Base-by-base conservation (phyloP, 352 stramenopile genomes). In the Globisporangium orthogonon region DNA sequence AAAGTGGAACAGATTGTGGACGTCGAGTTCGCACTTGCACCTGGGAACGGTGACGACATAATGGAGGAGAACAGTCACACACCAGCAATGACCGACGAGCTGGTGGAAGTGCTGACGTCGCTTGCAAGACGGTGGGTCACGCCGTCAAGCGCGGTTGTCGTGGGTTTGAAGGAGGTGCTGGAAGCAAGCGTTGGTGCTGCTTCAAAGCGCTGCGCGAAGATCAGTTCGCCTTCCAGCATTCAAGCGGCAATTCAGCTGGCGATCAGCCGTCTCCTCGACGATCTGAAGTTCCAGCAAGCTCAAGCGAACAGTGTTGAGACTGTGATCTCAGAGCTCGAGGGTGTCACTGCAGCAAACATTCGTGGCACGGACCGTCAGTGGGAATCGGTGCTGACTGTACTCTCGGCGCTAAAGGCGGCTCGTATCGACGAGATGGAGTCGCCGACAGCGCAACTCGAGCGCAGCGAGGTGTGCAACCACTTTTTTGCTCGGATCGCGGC, bases 401-500 rank as follows among this genome's bases (percentile, higher is more conserved):
- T 86, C 7, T 63, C 50, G 13, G 54, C 63, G 2, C 61, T 86
- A 45, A 67, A 70, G 60, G 62, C 65, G 3, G 66, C 60, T 17
- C 57, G 31, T 17, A 64, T 83, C 18, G 54, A 33, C 17, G 45
- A 58, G 9, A 17, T 55, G n/a, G 62, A 66, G 14, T 37, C 33
- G 0, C 63, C 61, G 0, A 7, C 48, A 41, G 18, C 7, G 15
- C 11, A 39, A 4, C 47, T 87, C n/a, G 49, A 59, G 0, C 58
- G 60, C 2, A 56, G 67, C 7, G 65, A 75, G 29, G 63, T 79
- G 14, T 91, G 81, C 53, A 73, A 84, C 29, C 57, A 73, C 18
- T 82, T 74, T 56, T 89, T 88, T 51, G 67, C 66, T 13, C 74
- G 73, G 30, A 63, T 87, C n/a, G 65, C 66, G 10, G 49, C 66